phyloP scores from a whole-genome alignment of 139 green algal species.

The Nannochloris sp. region DNA sequence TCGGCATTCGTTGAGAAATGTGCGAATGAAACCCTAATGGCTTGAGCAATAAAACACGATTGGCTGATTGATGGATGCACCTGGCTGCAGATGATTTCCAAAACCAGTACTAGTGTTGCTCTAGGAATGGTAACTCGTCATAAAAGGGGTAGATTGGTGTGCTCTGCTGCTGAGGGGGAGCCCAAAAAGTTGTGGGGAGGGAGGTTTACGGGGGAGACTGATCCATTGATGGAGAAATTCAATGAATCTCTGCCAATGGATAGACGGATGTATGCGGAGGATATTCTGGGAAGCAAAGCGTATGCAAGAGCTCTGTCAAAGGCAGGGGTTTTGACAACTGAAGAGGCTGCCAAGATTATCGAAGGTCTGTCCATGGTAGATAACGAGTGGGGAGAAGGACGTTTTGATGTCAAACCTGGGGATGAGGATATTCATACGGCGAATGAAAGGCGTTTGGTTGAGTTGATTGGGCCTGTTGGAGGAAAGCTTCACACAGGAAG shows the following conservation, averaged over 20 bases:
- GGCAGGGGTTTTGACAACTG: slow-evolving; percentile 72
- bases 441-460: slow-evolving; percentile 86
- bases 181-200: slow-evolving; percentile 88
- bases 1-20: too few species aligned
- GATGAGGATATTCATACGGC: slow-evolving; percentile 98
- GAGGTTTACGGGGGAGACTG: slow-evolving; percentile 83
- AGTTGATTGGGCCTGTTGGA: slow-evolving; percentile 78
- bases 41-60: too few species aligned
- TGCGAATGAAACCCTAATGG: too few species aligned
- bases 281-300: slow-evolving; percentile 85
- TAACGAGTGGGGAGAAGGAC: slow-evolving; percentile 52
- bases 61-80: too few species aligned
- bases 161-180: slow-evolving; percentile 9
- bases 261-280: slow-evolving; percentile 86
- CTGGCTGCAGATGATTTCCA: too few species aligned
- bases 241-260: slow-evolving; percentile 91
- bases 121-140: too few species aligned
- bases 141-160: not conserved
- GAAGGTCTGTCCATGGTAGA: slow-evolving; percentile 64
- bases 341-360: slow-evolving; percentile 67
- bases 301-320: slow-evolving; percentile 84
- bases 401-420: slow-evolving; percentile 70
- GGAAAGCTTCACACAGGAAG: slow-evolving; percentile 98
- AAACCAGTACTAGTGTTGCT: too few species aligned
- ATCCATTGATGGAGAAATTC: slow-evolving; percentile 95